These are phyloP conservation scores for Obelidium mucronatum DNA, from an alignment of 192 early-diverging fungal genomes.

Conservation along the genomic window DNA sequence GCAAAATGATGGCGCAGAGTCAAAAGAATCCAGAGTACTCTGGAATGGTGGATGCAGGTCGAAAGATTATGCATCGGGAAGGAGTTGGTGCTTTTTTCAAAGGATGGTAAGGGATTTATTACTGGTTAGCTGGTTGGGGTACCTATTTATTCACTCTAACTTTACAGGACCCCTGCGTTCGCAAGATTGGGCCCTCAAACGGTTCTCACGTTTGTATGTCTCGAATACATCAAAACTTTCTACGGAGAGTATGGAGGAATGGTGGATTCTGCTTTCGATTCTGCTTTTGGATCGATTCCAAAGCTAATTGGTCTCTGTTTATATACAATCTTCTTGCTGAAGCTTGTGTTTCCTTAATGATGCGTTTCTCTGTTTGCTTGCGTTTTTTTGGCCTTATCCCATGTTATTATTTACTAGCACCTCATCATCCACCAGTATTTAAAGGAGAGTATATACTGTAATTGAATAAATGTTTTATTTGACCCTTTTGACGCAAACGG, in stretches of 20 bases:
- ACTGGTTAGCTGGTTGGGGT: slow-evolving; percentile 22
- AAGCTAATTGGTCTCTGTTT: not conserved
- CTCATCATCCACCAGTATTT: too few relatives aligned
- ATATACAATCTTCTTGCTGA: not conserved
- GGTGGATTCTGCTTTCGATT: not conserved
- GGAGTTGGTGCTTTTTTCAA: slow-evolving; percentile 43
- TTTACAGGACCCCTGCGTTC: slow-evolving; percentile 31
- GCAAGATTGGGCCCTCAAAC: slow-evolving; percentile 45
- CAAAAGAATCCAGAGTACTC: slow-evolving; percentile 4
- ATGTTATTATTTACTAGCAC: too few relatives aligned
- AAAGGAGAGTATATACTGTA: too few relatives aligned
- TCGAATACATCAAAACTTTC: slow-evolving; percentile 40
- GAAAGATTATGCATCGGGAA: slow-evolving; percentile 34
- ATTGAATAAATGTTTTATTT: too few relatives aligned
- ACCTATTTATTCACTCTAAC: not conserved
- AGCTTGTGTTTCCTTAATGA: too few relatives aligned
- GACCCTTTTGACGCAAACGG: too few relatives aligned
- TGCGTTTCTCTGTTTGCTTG: too few relatives aligned
- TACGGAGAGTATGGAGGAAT: not conserved
- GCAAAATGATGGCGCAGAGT: slow-evolving; percentile 38
- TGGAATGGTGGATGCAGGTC: slow-evolving; percentile 14
- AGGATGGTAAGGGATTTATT: slow-evolving; percentile 37
- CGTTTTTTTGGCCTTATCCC: too few relatives aligned
- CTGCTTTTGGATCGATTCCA: not conserved
- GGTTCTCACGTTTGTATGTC: slow-evolving; percentile 40